Percentiles rank a stretch among this genome's conserved stretches.
Conservation (phyloP, 352 stramenopile species). For the Phytophthora rubi region DNA sequence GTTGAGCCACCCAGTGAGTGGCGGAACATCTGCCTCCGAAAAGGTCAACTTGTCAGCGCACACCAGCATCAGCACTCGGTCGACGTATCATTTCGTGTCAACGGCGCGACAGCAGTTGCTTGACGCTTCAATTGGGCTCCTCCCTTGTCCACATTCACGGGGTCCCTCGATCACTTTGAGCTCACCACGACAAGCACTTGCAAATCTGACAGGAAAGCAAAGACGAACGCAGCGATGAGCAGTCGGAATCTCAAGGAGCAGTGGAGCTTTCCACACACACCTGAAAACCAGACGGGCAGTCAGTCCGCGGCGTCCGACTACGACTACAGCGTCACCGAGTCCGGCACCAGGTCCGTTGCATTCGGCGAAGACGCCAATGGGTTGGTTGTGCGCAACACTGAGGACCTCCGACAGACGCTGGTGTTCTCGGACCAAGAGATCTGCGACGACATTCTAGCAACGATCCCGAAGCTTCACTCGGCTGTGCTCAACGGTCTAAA, state of each 20-base stretch:
- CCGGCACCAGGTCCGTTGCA: slow-evolving; percentile 22
- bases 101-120: slow-evolving; percentile 2
- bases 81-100: slow-evolving; percentile 27
- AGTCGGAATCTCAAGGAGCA: slow-evolving; percentile 17
- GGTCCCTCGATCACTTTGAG: neutral
- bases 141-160: slow-evolving; percentile 7
- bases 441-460: slow-evolving; percentile 63
- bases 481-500: slow-evolving; percentile 43
- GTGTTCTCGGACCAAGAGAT: slow-evolving; percentile 65
- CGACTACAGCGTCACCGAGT: slow-evolving; percentile 24
- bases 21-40: slow-evolving; percentile 6
- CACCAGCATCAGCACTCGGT: slow-evolving; percentile 26
- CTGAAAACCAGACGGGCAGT: slow-evolving; percentile 22
- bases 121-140: slow-evolving; percentile 22
- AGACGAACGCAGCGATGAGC: slow-evolving; percentile 23
- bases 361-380: slow-evolving; percentile 31
- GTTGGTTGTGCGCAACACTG: slow-evolving; percentile 30
- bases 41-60: slow-evolving; percentile 25
- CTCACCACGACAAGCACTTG: slow-evolving; percentile 27
- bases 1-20: neutral
- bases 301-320: slow-evolving; percentile 24
- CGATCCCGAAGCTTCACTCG: slow-evolving; percentile 60
- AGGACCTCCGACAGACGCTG: slow-evolving; percentile 35
- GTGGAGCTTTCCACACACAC: slow-evolving; percentile 11
- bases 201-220: slow-evolving; percentile 16